Conservation (phyloP, 805 yeast genomes). For the Wickerhamomyces xylosicus region DNA sequence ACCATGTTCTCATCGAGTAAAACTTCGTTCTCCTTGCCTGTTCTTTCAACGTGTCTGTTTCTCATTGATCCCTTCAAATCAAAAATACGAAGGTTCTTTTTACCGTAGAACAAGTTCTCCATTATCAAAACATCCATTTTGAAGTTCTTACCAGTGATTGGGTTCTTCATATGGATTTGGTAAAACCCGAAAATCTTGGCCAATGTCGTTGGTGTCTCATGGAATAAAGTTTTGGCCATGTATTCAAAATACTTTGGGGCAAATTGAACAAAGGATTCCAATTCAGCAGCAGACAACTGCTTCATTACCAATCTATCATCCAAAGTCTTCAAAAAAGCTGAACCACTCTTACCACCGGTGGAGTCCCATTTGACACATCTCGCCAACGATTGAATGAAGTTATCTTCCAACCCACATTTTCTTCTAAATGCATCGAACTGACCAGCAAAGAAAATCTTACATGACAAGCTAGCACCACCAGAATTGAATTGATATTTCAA, state of each 20-base stretch:
- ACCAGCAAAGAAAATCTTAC: constrained; percentile 91
- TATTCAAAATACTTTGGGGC: constrained; percentile 96
- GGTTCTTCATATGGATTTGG: constrained; percentile 81
- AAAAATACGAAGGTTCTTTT: constrained; percentile 75
- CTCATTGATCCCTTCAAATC: constrained; percentile 98
- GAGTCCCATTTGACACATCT: constrained; percentile 95
- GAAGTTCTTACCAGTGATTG: constrained; percentile 63
- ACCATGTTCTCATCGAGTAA: constrained; percentile 95
- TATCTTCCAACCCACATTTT: constrained; percentile 67
- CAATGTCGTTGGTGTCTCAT: constrained; percentile 87
- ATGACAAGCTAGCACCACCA: constrained; percentile 71
- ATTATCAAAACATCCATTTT: constrained; percentile 87
- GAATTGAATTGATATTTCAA: constrained; percentile 87
- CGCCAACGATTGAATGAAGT: constrained; percentile 80
- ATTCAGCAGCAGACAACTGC: constrained; percentile 77
- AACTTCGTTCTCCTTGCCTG: constrained; percentile 93
- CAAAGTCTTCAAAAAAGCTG: constrained; percentile 82
- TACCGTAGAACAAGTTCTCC: constrained; percentile 89
- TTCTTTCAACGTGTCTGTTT: constrained; percentile 91
- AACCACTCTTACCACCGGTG: constrained; percentile 94
- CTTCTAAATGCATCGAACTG: constrained; percentile 91
- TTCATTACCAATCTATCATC: constrained; percentile 87
- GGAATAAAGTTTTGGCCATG: constrained; percentile 90
- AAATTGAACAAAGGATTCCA: constrained; percentile 88
- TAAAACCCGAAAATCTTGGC: constrained; percentile 95